Evolutionary conservation across 305 asterid genomes (phyloP).

Genomic region (Euphrasia arctica): DNA sequence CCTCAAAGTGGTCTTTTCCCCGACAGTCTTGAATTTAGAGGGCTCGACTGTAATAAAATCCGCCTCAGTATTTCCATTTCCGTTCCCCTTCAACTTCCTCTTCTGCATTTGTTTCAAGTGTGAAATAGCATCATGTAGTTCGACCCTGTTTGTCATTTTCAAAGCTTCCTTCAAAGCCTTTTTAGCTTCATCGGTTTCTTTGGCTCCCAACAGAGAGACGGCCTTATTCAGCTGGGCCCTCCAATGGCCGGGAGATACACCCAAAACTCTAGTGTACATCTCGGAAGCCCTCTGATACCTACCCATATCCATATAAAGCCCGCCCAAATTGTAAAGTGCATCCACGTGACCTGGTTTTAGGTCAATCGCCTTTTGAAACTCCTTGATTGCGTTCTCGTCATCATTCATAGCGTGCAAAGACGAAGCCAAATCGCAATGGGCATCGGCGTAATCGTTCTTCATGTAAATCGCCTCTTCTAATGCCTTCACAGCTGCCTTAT

Average conservation of each 20-base stretch:
- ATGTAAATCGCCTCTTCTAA: slow-evolving; percentile 96
- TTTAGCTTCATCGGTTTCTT: slow-evolving; percentile 93
- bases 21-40: slow-evolving; percentile 65
- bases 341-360: slow-evolving; percentile 96
- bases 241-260: slow-evolving; percentile 97
- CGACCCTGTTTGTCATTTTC: slow-evolving; percentile 93
- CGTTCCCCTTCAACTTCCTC: slow-evolving; percentile 69
- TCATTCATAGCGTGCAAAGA: slow-evolving; percentile 96
- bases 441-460: slow-evolving; percentile 96
- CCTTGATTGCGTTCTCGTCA: slow-evolving; percentile 96
- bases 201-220: slow-evolving; percentile 88
- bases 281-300: slow-evolving; percentile 98
- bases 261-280: slow-evolving; percentile 92
- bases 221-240: slow-evolving; percentile 95
- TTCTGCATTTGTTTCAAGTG: slow-evolving; percentile 96
- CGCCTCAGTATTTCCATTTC: slow-evolving; percentile 59
- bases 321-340: slow-evolving; percentile 90
- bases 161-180: slow-evolving; percentile 93
- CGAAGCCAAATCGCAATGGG: slow-evolving; percentile 97
- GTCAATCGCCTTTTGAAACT: slow-evolving; percentile 98
- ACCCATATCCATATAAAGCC: slow-evolving; percentile 98
- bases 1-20: slow-evolving; percentile 73
- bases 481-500: slow-evolving; percentile 99
- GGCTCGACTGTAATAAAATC: slow-evolving; percentile 64
- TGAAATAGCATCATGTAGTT: slow-evolving; percentile 80